Percentiles rank a stretch among this genome's conserved stretches.
Conservation (phyloP, 805 yeast genomes). For the Cyberlindnera sargentensis region DNA sequence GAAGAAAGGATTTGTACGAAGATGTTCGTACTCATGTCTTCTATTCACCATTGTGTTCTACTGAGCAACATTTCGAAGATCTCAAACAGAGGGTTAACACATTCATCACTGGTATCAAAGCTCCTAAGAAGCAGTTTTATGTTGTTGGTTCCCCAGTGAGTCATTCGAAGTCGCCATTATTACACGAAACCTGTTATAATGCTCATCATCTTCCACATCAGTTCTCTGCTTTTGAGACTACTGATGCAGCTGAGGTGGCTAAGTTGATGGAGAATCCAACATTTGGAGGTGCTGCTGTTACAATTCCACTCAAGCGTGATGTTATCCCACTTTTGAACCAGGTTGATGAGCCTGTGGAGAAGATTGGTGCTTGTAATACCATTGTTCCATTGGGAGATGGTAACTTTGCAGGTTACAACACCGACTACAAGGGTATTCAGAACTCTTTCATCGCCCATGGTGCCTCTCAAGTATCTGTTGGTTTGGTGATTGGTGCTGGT, state of each 20-base stretch:
- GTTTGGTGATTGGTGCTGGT: slow-evolving; percentile 91
- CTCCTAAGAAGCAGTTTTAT: slow-evolving; percentile 46
- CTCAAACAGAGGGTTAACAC: slow-evolving; percentile 53
- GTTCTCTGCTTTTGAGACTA: slow-evolving; percentile 64
- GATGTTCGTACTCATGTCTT: slow-evolving; percentile 75
- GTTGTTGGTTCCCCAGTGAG: slow-evolving; percentile 77
- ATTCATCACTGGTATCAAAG: slow-evolving; percentile 59
- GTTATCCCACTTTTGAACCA: slow-evolving; percentile 60
- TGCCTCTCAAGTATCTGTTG: slow-evolving; percentile 37
- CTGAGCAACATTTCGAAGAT: slow-evolving; percentile 43
- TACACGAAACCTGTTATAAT: slow-evolving; percentile 76
- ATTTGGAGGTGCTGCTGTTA: slow-evolving; percentile 93
- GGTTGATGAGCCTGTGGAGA: slow-evolving; percentile 66
- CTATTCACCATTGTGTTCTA: slow-evolving; percentile 66
- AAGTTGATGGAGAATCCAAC: slow-evolving; percentile 39
- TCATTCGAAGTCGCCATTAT: slow-evolving; percentile 84
- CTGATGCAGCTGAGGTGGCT: slow-evolving; percentile 49
- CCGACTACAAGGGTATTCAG: slow-evolving; percentile 90
- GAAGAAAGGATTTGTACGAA: slow-evolving; percentile 73
- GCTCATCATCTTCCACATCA: slow-evolving; percentile 71
- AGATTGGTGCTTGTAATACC: slow-evolving; percentile 95
- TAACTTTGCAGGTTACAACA: slow-evolving; percentile 72
- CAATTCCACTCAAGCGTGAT: slow-evolving; percentile 87
- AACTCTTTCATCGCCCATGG: slow-evolving; percentile 62
- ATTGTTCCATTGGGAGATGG: slow-evolving; percentile 48